These are phyloP conservation scores for Populus alba DNA, from an alignment of 345 rosid genomes.

Conservation along the genomic window DNA sequence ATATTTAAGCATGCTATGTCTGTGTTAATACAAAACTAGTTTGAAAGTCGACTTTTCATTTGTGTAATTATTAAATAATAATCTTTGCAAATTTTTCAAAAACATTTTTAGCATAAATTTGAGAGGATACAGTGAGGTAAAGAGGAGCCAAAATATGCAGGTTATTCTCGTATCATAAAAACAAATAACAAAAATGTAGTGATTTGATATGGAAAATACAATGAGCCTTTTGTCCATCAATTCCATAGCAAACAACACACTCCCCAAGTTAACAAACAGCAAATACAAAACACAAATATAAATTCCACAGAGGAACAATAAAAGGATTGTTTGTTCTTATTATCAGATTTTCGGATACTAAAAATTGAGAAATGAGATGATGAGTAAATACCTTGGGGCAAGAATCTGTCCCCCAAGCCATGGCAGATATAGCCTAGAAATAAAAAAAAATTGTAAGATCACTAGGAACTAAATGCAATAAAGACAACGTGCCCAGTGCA, in stretches of 20 bases:
- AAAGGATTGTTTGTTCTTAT: background rate
- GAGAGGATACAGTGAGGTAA: background rate
- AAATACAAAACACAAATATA: background rate
- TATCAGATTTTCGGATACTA: background rate
- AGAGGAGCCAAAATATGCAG: background rate
- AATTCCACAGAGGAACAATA: background rate
- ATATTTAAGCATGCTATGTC: background rate
- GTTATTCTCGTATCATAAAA: too few species aligned
- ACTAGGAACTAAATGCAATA: background rate
- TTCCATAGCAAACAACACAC: background rate
- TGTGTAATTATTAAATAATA: too few species aligned
- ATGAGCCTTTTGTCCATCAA: background rate
- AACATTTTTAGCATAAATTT: background rate
- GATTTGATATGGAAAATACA: background rate
- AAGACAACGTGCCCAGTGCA: background rate
- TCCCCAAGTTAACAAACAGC: background rate
- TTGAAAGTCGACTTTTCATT: background rate
- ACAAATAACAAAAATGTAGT: too few species aligned
- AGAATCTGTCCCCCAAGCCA: conserved; percentile 97
- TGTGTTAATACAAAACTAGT: background rate
- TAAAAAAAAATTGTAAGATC: background rate
- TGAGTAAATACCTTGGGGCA: conserved; percentile 72
- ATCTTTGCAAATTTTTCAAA: background rate
- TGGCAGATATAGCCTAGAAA: conserved; percentile 84
- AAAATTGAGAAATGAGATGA: background rate